Conservation (phyloP, 345 rosid species). For the Hirschfeldia incana region DNA sequence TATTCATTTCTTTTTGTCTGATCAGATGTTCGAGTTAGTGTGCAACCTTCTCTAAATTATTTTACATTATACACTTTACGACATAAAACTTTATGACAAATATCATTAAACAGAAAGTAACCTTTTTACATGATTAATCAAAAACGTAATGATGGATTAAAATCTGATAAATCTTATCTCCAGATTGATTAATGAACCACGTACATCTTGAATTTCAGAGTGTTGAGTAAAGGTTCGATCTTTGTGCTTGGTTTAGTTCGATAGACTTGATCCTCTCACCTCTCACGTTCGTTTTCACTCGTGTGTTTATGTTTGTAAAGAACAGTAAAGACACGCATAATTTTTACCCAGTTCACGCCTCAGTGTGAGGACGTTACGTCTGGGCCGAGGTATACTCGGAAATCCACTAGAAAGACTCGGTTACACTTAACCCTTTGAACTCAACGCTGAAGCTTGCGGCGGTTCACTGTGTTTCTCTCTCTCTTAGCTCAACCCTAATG, state of each 20-base stretch:
- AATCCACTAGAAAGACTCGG: background rate
- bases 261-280: no score
- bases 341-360: background rate
- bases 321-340: background rate
- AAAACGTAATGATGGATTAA: conserved; percentile 3
- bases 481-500: background rate
- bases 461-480: background rate
- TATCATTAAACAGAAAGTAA: conserved; percentile 6
- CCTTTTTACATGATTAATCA: conserved; percentile 15
- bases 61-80: conserved; percentile 6
- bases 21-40: background rate
- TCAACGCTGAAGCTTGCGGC: background rate
- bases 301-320: background rate
- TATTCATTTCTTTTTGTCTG: background rate
- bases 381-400: background rate
- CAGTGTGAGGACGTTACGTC: background rate
- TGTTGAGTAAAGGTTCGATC: no score
- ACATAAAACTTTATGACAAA: conserved; percentile 7
- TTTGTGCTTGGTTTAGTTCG: no score
- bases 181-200: background rate
- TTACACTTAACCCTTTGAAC: background rate
- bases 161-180: background rate
- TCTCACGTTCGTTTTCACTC: background rate
- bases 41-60: background rate
- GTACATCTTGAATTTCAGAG: background rate